These are phyloP conservation scores for Podaxis mareebaensis DNA, from an alignment of 768 basidiomycete species.

Conservation along the genomic window DNA sequence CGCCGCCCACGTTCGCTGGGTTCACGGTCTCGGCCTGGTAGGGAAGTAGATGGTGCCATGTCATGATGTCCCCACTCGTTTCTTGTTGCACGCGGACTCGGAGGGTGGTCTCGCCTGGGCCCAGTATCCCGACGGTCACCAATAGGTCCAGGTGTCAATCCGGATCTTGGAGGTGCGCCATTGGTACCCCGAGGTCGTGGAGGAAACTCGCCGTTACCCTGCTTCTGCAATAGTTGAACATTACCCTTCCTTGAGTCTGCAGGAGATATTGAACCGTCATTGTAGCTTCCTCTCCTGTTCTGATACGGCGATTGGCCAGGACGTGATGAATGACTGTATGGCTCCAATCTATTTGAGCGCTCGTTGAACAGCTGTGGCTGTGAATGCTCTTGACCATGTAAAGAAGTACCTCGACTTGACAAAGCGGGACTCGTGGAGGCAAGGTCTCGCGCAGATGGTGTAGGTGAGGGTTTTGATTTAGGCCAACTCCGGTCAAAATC, in stretches of 20 bases:
- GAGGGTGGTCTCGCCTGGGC: constrained; percentile 25
- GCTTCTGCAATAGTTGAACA: constrained; percentile 66
- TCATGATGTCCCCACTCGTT: constrained; percentile 26
- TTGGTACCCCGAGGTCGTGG: constrained; percentile 35
- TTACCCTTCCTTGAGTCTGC: constrained; percentile 40
- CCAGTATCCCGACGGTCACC: constrained; percentile 33
- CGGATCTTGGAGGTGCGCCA: constrained; percentile 26
- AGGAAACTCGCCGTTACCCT: constrained; percentile 30
- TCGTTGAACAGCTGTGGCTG: constrained; percentile 83
- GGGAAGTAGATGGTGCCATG: constrained; percentile 23
- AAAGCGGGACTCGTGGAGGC: constrained; percentile 22
- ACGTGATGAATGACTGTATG: constrained; percentile 60
- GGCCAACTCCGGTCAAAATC: constrained; percentile 98
- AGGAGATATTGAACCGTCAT: constrained; percentile 37
- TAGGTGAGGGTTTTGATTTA: constrained; percentile 57
- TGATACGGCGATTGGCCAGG: constrained; percentile 39
- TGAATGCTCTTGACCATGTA: constrained; percentile 8
- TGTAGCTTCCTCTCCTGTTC: constrained; percentile 45
- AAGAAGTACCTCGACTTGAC: constrained; percentile 27
- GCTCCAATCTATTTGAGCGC: constrained; percentile 86
- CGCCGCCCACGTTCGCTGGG: constrained; percentile 38
- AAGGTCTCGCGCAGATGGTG: constrained; percentile 42
- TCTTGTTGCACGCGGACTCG: constrained; percentile 36
- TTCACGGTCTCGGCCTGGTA: constrained; percentile 32
- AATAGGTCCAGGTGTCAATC: constrained; percentile 24